Base-by-base conservation (phyloP, 768 basidiomycete species). In the Rhodotorula kratochvilovae region DNA sequence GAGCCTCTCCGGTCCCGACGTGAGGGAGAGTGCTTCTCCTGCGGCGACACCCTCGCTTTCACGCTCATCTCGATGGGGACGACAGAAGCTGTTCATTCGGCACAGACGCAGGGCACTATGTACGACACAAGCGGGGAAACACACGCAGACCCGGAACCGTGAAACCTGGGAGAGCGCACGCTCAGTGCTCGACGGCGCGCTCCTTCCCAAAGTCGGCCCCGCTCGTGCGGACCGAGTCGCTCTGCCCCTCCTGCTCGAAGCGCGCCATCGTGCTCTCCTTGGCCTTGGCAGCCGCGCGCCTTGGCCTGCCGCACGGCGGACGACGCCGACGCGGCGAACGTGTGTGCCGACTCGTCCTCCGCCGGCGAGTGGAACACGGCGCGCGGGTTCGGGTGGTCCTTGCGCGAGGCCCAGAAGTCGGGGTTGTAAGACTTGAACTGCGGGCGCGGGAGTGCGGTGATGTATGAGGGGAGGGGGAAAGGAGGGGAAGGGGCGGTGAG, bases 321-420 rank as follows among this genome's bases (percentile, higher is more conserved):
- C 55, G 55, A 56, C 8, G 13, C 55, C n/a, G 54, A 10, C 6
- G 54, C 31, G 54, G 54, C 54, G 54, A 55, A 29, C 31, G 55
- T 3, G 16, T 56, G 55, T 12, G 39, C 39, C 57, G 36, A 13
- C 39, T n/a, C 39, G 31, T 15, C 23, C 13, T 59, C 58, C n/a
- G 16, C 39, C 17, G 58, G 58, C 3, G 27, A 17, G 58, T 27
- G 42, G 58, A 43, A 59, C 15, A 59, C 19, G 15, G 25, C 39
- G 39, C 36, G 58, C 58, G 58, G 58, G 58, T 59, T 21, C 29
- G 39, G 58, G 36, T n/a, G 36, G n/a, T 42, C 39, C 39, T 59
- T 59, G 58, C 58, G 58, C n/a, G 58, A 43, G n/a, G 58, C 27
- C 58, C 58, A 59, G 42, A 59, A 59, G 58, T 59, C 58, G n/a